Evolutionary conservation across 768 basidiomycete genomes (phyloP), one percentile per base, ranked within the genome.

Genomic region (Exidia glandulosa): DNA sequence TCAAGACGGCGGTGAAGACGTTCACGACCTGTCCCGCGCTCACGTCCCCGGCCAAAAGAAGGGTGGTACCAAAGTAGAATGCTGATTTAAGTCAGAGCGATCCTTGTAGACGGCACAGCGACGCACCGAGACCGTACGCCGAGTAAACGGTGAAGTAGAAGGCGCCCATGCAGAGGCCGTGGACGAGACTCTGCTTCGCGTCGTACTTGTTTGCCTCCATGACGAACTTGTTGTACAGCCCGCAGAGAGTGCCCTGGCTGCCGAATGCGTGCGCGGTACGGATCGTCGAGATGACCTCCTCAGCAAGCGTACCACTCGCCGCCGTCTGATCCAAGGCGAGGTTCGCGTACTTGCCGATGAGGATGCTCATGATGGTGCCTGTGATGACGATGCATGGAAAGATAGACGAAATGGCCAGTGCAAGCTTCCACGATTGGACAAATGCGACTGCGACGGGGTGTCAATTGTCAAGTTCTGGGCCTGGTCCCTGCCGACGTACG

Each of bases 211-310:
- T 75, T 5, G 88, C 81, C 61, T 75, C 66, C 27, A 76, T 71
- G 63, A 92, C 79, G 60, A 81, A 79, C 1, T 50, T 63, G 66
- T 90, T 81, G 70, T 95, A 98, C 23, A 90, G 72, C 3, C 64
- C 63, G 2, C 82, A 66, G 50, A 98, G 76, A 32, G 77, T 78
- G 4, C 68, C 73, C 72, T 93, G 89, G 0, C 85, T 87, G 47
- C 91, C 91, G 65, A 98, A 98, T 0, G 94, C 94, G 61, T 95
- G 90, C 2, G 90, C 84, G 1, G 91, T 94, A n/a, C 94, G 85
- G 61, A 97, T 76, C 47, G 88, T 88, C 0, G 90, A 87, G 61
- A 98, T 89, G 64, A 92, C 92, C 71, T 96, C 94, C 72, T 98
- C 94, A 0, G 93, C 94, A 14, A 96, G 68, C 10, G 81, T 85